Evolutionary conservation across 2,329 filamentous ascomycete genomes (phyloP), one percentile per base, ranked within the genome.

Genomic region (Alternaria sp.): DNA sequence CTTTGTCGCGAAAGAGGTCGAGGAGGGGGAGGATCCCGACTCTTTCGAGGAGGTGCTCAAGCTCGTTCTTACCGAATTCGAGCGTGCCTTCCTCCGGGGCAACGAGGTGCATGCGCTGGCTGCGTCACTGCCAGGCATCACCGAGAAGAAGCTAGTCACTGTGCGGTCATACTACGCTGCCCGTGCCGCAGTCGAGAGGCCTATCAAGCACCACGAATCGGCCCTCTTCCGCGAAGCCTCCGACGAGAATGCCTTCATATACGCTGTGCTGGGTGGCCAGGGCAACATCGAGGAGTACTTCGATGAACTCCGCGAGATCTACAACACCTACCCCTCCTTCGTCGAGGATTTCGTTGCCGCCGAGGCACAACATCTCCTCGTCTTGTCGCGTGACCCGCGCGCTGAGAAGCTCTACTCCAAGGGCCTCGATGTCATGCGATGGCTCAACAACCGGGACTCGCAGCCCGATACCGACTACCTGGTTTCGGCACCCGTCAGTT

Each of bases 221-320:
- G 96, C 95, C 34, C 85, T 99, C 45, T 87, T 97, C 74, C 87
- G 95, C 68, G 94, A 95, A 50, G 92, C 92, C 9, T 88, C 90
- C 45, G 93, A 97, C 63, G 89, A 87, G 62, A 88, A 89, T 55
- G 93, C 93, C 54, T 89, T 87, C 70, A 86, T 99, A 60, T 99
- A 97, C 82, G 93, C 89, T 66, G 93, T 99, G 62, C 97, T 98
- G 68, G 95, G 95, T 60, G 95, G 95, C 6, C 95, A 99, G 78
- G 95, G 95, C 70, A 99, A 99, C 79, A 98, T 99, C 65, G 94
- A 99, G 80, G 96, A 99, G 81, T 99, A 99, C 81, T 99, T 99
- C 73, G 94, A 99, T 69, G 95, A 99, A 82, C 86, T 99, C 62
- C 89, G 95, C 56, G 90, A 96, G 77, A 86, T 98, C 58, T 94